Base-by-base conservation (phyloP, 2,329 filamentous ascomycete genomes). In the Coccinonectria pachysandricola region DNA sequence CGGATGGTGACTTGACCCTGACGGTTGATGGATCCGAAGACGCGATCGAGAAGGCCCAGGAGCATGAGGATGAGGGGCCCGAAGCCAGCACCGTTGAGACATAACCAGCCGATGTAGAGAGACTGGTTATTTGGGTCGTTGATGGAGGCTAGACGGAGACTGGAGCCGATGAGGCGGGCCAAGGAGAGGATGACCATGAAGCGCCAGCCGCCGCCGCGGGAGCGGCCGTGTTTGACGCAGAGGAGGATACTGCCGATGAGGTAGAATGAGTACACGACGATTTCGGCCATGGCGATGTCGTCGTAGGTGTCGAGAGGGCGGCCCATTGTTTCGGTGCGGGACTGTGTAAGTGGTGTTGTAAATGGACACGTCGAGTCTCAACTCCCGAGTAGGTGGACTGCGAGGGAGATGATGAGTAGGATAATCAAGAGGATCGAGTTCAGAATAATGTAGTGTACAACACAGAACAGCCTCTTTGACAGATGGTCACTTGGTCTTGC, bases 131-230 rank as follows among this genome's bases (percentile, higher is more conserved):
- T 66, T 0, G 68, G 66, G 32, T 75, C 64, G 9, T 72, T 47
- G 23, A 72, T 35, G 20, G 48, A 50, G 23, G 44, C 52, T 6
- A 57, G 48, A 29, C 42, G 46, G 8, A 75, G 30, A n/a, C 59
- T 54, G 37, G 71, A 62, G 34, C 59, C 52, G 24, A 75, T 58
- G 28, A 79, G 69, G 56, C 77, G 70, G 29, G 50, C 59, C 9
- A 75, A 54, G 2, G 73, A 59, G 9, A 74, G 59, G 14, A 79
- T 61, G 9, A 78, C 55, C 40, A 79, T 66, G 7, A 75, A 59
- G 12, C 74, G 62, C 24, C 72, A 77, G 4, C 73, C 73, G 10
- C 67, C 67, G 7, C 75, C 64, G 59, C 75, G 71, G 4, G 53
- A 40, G 46, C 65, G 68, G 66, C 73, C 53, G 28, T 56, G 50